Evolutionary conservation across 257 asterid species (phyloP), one percentile per base, ranked within the genome.

Genomic region (Pogostemon cablin): DNA sequence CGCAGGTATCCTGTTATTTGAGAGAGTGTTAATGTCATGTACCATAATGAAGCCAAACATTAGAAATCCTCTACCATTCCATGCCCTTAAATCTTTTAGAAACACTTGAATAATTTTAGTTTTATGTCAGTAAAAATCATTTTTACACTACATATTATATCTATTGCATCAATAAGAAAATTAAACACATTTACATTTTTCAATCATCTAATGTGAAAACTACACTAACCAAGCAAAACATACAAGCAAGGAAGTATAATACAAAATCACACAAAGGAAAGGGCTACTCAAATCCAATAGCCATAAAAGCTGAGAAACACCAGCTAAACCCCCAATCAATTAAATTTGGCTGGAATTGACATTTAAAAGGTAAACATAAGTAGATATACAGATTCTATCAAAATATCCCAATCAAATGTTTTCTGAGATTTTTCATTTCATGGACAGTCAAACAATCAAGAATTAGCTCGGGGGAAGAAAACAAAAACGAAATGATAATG

Each of bases 11-110:
- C 6, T 25, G 65, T 47, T 47, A 11, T 25, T 25, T 55, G 74
- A 38, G 39, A 65, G 25, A 55, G 34, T 46, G 3, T 25, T n/a
- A n/a, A 4, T 44, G 63, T 8, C 10, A 15, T 58, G 9, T 60
- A 17, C 48, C 9, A 9, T 7, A 69, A 40, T 41, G 64, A 40
- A 68, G 57, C n/a, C 41, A 15, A 49, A 50, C 62, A 67, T 67
- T n/a, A 35, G 6, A 67, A 53, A 10, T 4, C 10, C 53, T 68
- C 12, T 11, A 8, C 4, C 43, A n/a, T 7, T 1, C 2, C 32
- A 25, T 25, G 32, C 38, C 44, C 9, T 8, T 5, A 25, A 54
- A 59, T 59, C 20, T 6, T 59, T 39, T 53, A 20, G 41, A 17
- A 17, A 56, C 43, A 53, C 73, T 39, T 35, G 6, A n/a, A 54